Evolutionary conservation across 352 stramenopile species (phyloP), one percentile per base, ranked within the genome.

Genomic region (Pythium grandisporangium): DNA sequence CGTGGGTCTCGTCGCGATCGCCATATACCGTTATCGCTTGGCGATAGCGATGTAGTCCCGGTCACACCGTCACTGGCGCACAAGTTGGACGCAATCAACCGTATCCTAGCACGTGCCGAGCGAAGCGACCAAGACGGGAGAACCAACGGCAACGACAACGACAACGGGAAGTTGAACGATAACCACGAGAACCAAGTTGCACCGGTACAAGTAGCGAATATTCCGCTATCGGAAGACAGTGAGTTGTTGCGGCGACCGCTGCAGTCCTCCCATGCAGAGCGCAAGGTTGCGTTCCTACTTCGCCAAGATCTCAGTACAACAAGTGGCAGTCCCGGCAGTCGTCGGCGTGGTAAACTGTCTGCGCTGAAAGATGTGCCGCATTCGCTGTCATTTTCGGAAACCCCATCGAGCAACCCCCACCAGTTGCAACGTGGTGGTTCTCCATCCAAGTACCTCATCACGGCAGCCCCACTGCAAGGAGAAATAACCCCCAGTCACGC

Each of bases 1-100:
- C 33, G 33, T 38, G 11, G 33, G 19, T 38, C 19, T 38, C 33
- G 33, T 38, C 33, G 19, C 33, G 33, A 38, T 38, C 33, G 19
- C 11, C 33, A 11, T 38, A 20, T 16, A 11, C 11, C 19, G 33
- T 38, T 38, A 38, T 38, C 19, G 33, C 13, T 11, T 16, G 33
- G 19, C 19, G 19, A 38, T 38, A 11, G 13, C 33, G 33, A 38
- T 38, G 11, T 38, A 20, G 33, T 16, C 19, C 33, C 13, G 33
- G 33, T n/a, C 27, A 10, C 36, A n/a, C 11, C n/a, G 36, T 44
- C 17, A 44, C 37, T 22, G 10, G 12, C 37, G 24, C 5, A 16
- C 5, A 44, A 44, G 37, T 24, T 44, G 22, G 22, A 33, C 37
- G 17, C 10, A 12, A 44, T 44, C 37, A 33, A 44, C 17, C 37